Percentiles rank a stretch among this genome's conserved stretches.
Evolutionary conservation across 495 filamentous ascomycete species (phyloP).

Genomic region (Xylaria intraflava): DNA sequence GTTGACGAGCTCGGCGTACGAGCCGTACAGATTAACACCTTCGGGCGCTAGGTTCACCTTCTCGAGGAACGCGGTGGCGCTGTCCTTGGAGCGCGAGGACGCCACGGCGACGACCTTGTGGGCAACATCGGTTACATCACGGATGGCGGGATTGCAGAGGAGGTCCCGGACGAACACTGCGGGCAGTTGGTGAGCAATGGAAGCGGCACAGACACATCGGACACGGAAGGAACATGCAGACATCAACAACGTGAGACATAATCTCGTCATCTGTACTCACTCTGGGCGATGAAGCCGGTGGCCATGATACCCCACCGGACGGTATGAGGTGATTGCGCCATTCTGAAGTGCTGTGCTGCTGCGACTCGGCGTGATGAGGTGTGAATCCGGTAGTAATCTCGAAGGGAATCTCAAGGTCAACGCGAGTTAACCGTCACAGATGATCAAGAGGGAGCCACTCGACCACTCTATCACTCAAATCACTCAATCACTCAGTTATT

Average conservation of each 20-base stretch:
- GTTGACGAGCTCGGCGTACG: slow-evolving; percentile 69
- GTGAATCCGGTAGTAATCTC: background rate
- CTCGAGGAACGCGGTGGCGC: slow-evolving; percentile 65
- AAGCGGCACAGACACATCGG: background rate
- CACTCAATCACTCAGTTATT: background rate
- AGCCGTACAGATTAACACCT: slow-evolving; percentile 68
- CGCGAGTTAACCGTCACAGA: too few relatives aligned
- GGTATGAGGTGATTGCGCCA: slow-evolving; percentile 50
- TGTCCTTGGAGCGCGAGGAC: slow-evolving; percentile 63
- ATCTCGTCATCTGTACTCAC: slow-evolving; percentile 35
- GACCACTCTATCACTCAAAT: too few relatives aligned
- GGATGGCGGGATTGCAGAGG: slow-evolving; percentile 64
- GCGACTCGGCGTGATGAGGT: background rate
- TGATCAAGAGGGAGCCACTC: too few relatives aligned
- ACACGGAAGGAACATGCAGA: background rate
- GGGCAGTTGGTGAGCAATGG: background rate
- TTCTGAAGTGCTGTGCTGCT: slow-evolving; percentile 12
- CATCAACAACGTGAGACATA: background rate
- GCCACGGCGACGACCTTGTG: slow-evolving; percentile 78
- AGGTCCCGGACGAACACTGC: slow-evolving; percentile 78
- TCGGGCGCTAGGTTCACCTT: slow-evolving; percentile 53
- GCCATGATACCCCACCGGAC: slow-evolving; percentile 78
- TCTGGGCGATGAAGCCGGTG: slow-evolving; percentile 72
- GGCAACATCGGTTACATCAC: slow-evolving; percentile 63
- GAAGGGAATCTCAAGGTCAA: background rate